These are phyloP conservation scores for Erigeron canadensis DNA, from an alignment of 129 eudicot species.

Conservation along the genomic window DNA sequence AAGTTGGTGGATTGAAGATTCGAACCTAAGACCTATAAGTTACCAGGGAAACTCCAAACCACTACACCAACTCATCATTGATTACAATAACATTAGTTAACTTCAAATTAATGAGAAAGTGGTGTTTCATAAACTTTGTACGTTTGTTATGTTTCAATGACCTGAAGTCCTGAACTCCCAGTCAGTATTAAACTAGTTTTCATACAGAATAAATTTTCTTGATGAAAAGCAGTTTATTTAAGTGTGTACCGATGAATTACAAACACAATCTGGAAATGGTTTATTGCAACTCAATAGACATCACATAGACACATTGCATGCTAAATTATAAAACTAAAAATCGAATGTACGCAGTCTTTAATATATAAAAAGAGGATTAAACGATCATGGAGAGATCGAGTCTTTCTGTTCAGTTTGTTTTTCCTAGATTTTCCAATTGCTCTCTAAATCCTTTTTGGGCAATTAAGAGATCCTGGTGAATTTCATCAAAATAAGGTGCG, in stretches of 20 bases:
- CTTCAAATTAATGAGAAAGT: too few species aligned
- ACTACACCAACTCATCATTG: too few species aligned
- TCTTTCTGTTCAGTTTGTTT: conserved; percentile 29
- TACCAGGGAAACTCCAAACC: too few species aligned
- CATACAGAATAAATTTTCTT: too few species aligned
- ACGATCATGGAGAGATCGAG: conserved; percentile 8
- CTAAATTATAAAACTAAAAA: background rate
- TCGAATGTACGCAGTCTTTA: background rate
- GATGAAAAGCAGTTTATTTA: background rate
- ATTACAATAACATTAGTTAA: too few species aligned
- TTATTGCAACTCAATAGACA: background rate
- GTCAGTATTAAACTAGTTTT: too few species aligned
- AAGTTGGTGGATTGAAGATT: too few species aligned
- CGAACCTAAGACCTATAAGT: too few species aligned
- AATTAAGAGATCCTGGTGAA: conserved; percentile 37
- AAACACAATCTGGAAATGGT: background rate
- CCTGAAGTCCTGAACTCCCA: too few species aligned
- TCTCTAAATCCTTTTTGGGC: conserved; percentile 40
- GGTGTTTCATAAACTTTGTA: too few species aligned
- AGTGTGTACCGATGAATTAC: background rate
- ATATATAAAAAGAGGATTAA: background rate
- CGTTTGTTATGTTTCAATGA: too few species aligned
- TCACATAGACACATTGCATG: background rate
- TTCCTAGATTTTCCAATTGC: conserved; percentile 18
- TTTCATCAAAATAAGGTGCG: conserved; percentile 67